Conservation (phyloP, 768 basidiomycete genomes). For the Kwoniella bestiolae region DNA sequence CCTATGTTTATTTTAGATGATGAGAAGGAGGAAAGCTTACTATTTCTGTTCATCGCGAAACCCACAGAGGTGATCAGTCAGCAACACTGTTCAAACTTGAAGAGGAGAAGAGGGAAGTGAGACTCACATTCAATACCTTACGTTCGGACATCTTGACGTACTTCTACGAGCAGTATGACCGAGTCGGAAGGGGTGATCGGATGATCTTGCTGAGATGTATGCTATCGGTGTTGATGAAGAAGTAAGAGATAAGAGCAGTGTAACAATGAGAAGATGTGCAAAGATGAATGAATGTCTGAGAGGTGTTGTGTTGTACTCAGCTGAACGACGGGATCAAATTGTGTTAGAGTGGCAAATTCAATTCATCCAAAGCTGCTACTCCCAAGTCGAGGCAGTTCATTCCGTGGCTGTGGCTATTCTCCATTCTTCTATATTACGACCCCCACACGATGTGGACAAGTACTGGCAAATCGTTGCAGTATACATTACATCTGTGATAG, state of each 20-base stretch:
- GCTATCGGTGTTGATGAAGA: background rate
- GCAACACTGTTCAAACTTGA: background rate
- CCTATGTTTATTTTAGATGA: background rate
- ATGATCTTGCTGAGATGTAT: background rate
- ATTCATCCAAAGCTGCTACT: no score
- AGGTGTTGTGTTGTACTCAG: background rate
- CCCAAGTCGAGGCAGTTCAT: no score
- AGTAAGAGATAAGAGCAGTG: background rate
- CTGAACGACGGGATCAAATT: background rate
- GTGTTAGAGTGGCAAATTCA: conserved; percentile 3
- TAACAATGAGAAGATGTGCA: background rate
- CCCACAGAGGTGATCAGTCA: conserved; percentile 1
- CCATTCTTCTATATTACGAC: no score
- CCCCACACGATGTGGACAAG: no score
- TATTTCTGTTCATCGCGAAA: conserved; percentile 28
- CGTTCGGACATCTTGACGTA: conserved; percentile 57
- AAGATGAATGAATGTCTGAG: background rate
- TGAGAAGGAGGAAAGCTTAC: conserved; percentile 13
- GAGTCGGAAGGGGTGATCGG: background rate
- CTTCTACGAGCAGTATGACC: background rate
- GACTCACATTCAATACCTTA: conserved; percentile 75
- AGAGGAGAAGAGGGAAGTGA: background rate
- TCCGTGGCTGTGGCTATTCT: no score
- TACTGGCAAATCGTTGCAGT: no score
- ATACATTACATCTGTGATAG: no score